A percentile compares a stretch with the other conserved stretches of the same genome.
These are phyloP conservation scores for Blastocystis sp. DNA, from an alignment of 352 stramenopile species.

Conservation along the genomic window DNA sequence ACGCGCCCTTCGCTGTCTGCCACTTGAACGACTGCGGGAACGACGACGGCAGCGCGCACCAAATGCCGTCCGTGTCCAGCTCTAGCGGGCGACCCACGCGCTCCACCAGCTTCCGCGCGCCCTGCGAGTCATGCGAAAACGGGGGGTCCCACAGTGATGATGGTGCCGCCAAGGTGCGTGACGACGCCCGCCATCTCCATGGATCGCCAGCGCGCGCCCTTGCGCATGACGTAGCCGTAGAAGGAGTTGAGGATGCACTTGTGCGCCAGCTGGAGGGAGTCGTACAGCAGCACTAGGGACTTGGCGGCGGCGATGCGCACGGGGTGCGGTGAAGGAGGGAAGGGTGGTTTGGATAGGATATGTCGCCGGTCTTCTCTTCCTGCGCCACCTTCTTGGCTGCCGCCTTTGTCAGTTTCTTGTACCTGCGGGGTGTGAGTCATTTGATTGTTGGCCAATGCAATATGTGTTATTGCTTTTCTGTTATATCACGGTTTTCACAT, in stretches of 20 bases:
- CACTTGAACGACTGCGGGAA: conserved; percentile 97
- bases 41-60: conserved; percentile 93
- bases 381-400: conserved; percentile 80
- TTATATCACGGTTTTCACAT: too few relatives aligned
- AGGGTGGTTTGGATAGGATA: conserved; percentile 20
- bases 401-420: conserved; percentile 95
- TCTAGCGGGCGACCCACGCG: conserved; percentile 92
- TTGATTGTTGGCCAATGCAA: not conserved
- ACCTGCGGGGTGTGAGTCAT: conserved; percentile 71
- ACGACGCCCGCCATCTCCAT: conserved; percentile 99
- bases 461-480: too few relatives aligned
- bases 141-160: conserved; percentile 82
- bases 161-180: conserved; percentile 92
- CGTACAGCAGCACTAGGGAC: conserved; percentile 83
- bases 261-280: conserved; percentile 97
- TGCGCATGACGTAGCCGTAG: conserved; percentile 99
- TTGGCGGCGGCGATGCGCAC: conserved; percentile 74
- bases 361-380: conserved; percentile 75
- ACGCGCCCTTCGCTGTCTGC: conserved; percentile 77
- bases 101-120: conserved; percentile 79
- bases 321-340: conserved; percentile 55
- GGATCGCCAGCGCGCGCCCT: conserved; percentile 93
- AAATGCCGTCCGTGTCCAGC: conserved; percentile 99
- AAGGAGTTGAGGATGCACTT: conserved; percentile 99
- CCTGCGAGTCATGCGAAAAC: conserved; percentile 27